phyloP scores from a whole-genome alignment of 108 stramenopile species.

The Fragilariopsis cylindrus region DNA sequence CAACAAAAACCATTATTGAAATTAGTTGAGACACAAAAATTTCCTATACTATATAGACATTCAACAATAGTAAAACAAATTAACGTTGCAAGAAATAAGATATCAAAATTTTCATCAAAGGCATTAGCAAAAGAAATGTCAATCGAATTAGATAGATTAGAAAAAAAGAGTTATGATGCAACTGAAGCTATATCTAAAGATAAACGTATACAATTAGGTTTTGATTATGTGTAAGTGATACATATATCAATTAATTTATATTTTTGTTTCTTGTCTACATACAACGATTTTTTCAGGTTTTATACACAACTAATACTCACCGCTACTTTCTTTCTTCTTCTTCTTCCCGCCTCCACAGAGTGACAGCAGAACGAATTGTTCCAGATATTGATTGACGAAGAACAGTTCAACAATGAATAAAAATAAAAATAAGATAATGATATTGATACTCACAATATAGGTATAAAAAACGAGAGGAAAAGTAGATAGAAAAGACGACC shows the following conservation, averaged over 20 bases:
- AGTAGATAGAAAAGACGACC: no score
- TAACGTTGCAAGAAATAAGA: conserved; percentile 87
- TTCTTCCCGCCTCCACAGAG: background rate
- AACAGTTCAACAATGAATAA: no score
- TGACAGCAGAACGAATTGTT: conserved; percentile 66
- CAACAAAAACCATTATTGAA: conserved; percentile 11
- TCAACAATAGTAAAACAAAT: conserved; percentile 84
- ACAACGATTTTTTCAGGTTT: no score
- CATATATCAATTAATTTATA: no score
- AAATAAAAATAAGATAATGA: no score
- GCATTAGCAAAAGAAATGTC: conserved; percentile 67
- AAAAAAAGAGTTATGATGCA: conserved; percentile 57
- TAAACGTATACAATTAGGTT: conserved; percentile 79
- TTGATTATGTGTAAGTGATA: conserved; percentile 78
- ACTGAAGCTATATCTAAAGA: conserved; percentile 22
- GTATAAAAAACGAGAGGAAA: no score
- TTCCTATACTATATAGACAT: conserved; percentile 90
- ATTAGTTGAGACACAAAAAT: conserved; percentile 54
- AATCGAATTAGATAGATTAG: conserved; percentile 62
- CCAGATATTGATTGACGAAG: no score
- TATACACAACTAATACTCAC: no score
- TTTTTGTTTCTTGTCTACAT: no score
- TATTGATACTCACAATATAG: no score
- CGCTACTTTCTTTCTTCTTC: no score
- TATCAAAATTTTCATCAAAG: conserved; percentile 65